A percentile compares a stretch with the other conserved stretches of the same genome.
Evolutionary conservation across 306 rosid genomes (phyloP).

Genomic region (Fragaria vesca): DNA sequence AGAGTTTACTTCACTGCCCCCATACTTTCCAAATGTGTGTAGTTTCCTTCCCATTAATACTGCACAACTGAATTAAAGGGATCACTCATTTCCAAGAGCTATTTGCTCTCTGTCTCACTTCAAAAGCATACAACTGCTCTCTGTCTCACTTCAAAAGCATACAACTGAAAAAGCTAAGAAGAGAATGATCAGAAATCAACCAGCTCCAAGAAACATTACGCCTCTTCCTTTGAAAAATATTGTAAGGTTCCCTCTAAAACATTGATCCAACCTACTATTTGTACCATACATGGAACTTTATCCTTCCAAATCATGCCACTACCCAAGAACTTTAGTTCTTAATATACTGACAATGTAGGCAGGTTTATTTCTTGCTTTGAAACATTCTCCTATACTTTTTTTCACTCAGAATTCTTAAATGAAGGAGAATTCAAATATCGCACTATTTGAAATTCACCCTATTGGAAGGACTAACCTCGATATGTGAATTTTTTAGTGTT

Average conservation of each 20-base stretch:
- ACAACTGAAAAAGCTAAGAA: background rate
- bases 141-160: background rate
- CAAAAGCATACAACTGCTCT: background rate
- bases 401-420: background rate
- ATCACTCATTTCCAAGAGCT: background rate
- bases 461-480: slow-evolving; percentile 46
- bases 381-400: background rate
- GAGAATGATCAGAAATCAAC: background rate
- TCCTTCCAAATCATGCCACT: background rate
- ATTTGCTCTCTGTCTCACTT: background rate
- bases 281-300: background rate
- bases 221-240: background rate
- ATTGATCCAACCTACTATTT: background rate
- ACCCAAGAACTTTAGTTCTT: background rate
- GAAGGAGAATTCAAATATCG: background rate
- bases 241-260: background rate
- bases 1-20: background rate
- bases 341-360: background rate
- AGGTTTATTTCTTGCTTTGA: background rate
- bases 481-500: slow-evolving; percentile 73
- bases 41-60: background rate
- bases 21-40: background rate
- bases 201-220: background rate
- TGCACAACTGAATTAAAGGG: background rate
- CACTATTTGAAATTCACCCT: background rate